Conservation (phyloP, 306 rosid species). For the Dicorynia guianensis region DNA sequence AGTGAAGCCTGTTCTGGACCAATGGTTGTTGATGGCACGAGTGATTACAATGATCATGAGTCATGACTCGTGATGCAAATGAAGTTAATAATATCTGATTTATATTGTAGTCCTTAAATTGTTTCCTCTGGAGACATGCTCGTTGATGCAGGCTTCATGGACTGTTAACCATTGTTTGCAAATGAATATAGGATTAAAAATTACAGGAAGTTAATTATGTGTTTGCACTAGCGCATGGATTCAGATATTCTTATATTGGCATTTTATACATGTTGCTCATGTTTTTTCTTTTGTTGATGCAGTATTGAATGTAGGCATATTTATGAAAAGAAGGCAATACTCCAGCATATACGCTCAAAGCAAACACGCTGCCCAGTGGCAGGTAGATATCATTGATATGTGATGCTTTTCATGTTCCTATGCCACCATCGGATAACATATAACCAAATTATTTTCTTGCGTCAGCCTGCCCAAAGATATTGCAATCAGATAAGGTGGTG, state of each 20-base stretch:
- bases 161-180: slow-evolving; percentile 14
- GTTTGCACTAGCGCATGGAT: neutral
- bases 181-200: neutral
- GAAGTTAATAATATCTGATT: neutral
- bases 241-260: neutral
- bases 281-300: slow-evolving; percentile 48
- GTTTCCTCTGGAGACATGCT: slow-evolving; percentile 13
- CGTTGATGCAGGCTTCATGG: neutral
- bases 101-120: neutral
- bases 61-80: neutral
- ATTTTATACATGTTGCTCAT: slow-evolving; percentile 19
- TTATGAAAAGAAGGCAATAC: slow-evolving; percentile 65
- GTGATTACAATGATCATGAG: neutral
- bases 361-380: slow-evolving; percentile 60
- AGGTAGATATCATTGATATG: slow-evolving; percentile 52
- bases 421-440: slow-evolving; percentile 7
- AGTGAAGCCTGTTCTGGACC: too few species aligned
- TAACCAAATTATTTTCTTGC: slow-evolving; percentile 35
- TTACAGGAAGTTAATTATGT: slow-evolving; percentile 12
- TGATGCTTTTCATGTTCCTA: slow-evolving; percentile 19
- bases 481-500: slow-evolving; percentile 54
- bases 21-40: neutral
- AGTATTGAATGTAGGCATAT: slow-evolving; percentile 83
- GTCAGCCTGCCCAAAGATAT: slow-evolving; percentile 74
- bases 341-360: slow-evolving; percentile 55